phyloP scores from a whole-genome alignment of 805 yeast species.

The Tetrapisispora nanseiensis region DNA sequence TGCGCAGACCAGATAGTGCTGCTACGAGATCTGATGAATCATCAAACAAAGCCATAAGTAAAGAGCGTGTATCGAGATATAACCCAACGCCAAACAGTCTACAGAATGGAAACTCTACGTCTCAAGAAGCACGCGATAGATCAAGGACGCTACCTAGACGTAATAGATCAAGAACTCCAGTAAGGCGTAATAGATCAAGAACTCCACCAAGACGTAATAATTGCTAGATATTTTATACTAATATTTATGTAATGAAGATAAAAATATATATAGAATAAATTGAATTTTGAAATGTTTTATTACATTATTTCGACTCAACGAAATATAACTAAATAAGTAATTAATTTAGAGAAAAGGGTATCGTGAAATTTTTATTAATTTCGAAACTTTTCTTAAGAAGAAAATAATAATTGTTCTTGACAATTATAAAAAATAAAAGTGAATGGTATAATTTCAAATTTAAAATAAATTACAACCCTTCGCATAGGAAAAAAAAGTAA shows the following conservation, averaged over 20 bases:
- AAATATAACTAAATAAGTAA: not conserved
- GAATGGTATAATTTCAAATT: not conserved
- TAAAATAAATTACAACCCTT: slow-evolving; percentile 2
- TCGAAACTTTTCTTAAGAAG: not conserved
- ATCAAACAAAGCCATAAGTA: too few relatives aligned
- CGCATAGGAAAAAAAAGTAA: not conserved
- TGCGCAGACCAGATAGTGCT: not conserved
- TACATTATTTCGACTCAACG: slow-evolving; percentile 2
- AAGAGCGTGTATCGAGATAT: not conserved
- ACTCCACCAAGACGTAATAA: not conserved
- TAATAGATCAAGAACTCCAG: slow-evolving; percentile 2
- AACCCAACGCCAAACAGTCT: too few relatives aligned
- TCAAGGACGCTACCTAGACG: slow-evolving; percentile 12
- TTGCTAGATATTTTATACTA: not conserved
- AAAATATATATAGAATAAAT: not conserved
- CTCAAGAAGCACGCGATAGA: too few relatives aligned
- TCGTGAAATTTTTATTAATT: not conserved
- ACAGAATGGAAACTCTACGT: not conserved
- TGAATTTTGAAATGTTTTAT: not conserved
- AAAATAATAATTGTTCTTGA: not conserved
- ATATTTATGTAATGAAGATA: not conserved
- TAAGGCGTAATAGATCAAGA: not conserved
- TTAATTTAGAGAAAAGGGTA: slow-evolving; percentile 3
- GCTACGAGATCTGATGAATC: not conserved
- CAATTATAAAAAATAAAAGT: not conserved